Base-by-base conservation (phyloP, 2,329 filamentous ascomycete species). In the Catunica adiposa region DNA sequence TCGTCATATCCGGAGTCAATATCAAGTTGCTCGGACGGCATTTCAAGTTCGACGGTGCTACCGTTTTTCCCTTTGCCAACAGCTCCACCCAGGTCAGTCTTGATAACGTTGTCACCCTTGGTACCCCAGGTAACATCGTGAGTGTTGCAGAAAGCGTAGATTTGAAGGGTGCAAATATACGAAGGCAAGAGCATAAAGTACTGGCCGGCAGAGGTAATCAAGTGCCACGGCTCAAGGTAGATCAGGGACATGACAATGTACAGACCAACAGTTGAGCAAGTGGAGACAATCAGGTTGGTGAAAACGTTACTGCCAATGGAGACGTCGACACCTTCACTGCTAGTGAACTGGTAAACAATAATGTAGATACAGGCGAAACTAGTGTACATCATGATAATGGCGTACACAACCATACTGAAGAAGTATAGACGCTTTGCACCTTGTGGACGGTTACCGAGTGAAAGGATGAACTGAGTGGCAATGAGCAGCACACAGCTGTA, bases 71-170 rank as follows among this genome's bases (percentile, higher is more conserved):
- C 86, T 61, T 85, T 82, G 52, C 82, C 82, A 5, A 86, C 80
- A 11, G 94, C 92, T 4, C 86, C 82, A 56, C 92, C 92, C 0
- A 98, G 80, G 66, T 98, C 94, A 6, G 86, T 96, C 68, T 87
- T 84, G 63, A 92, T 83, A 37, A 94, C 82, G 68, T 98, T 98
- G 75, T 98, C 92, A 57, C 92, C 92, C 71, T 98, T 98, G 44
- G 92, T 98, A 64, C 92, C 92, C 92, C 92, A 98, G 15, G 92
- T 97, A 54, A 98, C 92, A 73, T 98, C 92, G 72, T 98, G 92
- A 90, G 90, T 97, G 74, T 98, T 98, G 74, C 92, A 97, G 70
- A 98, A 98, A 46, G 92, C 92, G 70, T 98, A 98, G 20, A 97
- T 89, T 69, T 98, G 92, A 1, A 98, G 77, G 0, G 88, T 97